Evolutionary conservation across 129 eudicot genomes (phyloP), one percentile per base, ranked within the genome.

Genomic region (Flaveria bidentis): DNA sequence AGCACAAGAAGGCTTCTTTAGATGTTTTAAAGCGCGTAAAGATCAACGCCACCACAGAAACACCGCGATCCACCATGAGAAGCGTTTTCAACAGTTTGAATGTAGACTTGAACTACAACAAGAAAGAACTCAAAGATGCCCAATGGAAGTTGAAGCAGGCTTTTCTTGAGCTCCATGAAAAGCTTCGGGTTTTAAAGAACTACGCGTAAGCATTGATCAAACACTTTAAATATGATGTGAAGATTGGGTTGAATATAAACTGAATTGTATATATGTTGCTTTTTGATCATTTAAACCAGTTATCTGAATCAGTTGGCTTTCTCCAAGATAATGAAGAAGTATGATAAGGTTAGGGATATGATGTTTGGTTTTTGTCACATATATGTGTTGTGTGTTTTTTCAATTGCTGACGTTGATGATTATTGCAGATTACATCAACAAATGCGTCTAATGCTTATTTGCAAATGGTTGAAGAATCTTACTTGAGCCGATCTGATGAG

Each of bases 401-500:
- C 46, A 3, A 45, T 3, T 45, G 71, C 17, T 64, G 39, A 69
- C 56, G 25, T 15, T 20, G 28, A 26, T 18, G 26, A 15, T 26
- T 30, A 60, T 4, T 73, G 33, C 83, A 88, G 93, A 84, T 84
- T 23, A 79, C 90, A 69, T 84, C 88, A 36, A 86, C 87, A 77
- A 79, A 69, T 39, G 88, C 88, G 10, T 84, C 90, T 2, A 76
- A 79, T 78, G 73, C 80, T 67, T 88, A 88, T 69, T 65, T 86
- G 72, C 65, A 74, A 69, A 88, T 80, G 88, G 84, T 88, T 10
- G 93, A 88, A 63, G 86, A 82, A 39, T 88, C 90, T 53, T 80
- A 86, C 60, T 74, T 88, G n/a, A 75, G 90, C 74, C 82, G 79
- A 80, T 86, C 88, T 44, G 90, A 88, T 66, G 94, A 86, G 94